A percentile compares a stretch with the other conserved stretches of the same genome.
These are phyloP conservation scores for Acanthamoeba lenticulata DNA, from an alignment of 208 protist species.

Conservation along the genomic window DNA sequence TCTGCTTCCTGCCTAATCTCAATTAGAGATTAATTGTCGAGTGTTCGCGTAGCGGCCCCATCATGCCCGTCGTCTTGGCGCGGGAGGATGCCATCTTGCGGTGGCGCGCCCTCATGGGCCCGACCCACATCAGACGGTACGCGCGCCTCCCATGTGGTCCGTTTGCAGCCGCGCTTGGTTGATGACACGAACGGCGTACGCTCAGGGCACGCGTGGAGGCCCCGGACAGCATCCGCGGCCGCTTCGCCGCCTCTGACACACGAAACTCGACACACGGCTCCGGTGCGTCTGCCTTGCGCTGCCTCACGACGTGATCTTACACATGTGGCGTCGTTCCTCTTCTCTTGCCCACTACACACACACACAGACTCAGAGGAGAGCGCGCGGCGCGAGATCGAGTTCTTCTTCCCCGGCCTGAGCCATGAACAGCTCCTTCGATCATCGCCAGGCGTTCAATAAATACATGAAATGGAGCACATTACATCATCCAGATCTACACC, in stretches of 20 bases:
- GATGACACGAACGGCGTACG: no score
- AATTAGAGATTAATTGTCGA: background rate
- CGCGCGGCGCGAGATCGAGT: constrained; percentile 38
- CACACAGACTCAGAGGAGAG: constrained; percentile 30
- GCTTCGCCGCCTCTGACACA: constrained; percentile 11
- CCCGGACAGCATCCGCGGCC: constrained; percentile 29
- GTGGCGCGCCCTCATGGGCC: constrained; percentile 57
- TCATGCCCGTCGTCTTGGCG: background rate
- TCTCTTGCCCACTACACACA: background rate
- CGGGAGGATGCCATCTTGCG: constrained; percentile 3
- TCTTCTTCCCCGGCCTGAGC: constrained; percentile 57
- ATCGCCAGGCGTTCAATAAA: background rate
- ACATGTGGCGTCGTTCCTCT: no score
- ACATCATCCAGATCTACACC: no score
- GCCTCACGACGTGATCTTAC: background rate
- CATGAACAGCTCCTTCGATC: background rate
- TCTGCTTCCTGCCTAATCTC: background rate
- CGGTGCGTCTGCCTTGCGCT: background rate
- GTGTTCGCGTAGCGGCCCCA: background rate
- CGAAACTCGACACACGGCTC: constrained; percentile 54
- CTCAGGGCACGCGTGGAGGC: background rate
- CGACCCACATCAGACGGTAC: constrained; percentile 43
- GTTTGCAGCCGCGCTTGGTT: no score
- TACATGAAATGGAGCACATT: no score
- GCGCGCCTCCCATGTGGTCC: background rate